Evolutionary conservation across 2,329 filamentous ascomycete species (phyloP).

Genomic region (Grosmannia penicillata): DNA sequence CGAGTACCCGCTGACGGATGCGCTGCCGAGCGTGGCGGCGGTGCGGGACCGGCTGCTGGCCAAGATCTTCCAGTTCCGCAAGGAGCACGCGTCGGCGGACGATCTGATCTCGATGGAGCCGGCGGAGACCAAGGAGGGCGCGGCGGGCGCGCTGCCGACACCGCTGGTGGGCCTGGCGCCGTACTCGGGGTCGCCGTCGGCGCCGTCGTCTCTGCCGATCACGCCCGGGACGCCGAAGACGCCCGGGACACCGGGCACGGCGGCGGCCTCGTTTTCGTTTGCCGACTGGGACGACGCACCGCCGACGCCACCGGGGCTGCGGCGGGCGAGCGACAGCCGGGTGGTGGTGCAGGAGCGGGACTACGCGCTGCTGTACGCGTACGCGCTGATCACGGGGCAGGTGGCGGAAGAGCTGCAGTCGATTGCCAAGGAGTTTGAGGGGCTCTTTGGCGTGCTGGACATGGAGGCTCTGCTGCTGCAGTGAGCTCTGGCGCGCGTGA

Average conservation of each 20-base stretch:
- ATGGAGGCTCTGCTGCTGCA: conserved; percentile 43
- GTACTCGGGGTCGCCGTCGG: too few species aligned
- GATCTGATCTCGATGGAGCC: conserved; percentile 17
- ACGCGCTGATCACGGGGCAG: conserved; percentile 56
- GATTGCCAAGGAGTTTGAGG: conserved; percentile 46
- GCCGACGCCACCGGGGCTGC: not conserved
- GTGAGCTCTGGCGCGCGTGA: conserved; percentile 14
- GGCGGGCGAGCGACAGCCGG: not conserved
- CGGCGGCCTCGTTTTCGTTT: not conserved
- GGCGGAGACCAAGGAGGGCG: not conserved
- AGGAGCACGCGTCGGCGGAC: conserved; percentile 35
- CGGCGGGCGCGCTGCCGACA: too few species aligned
- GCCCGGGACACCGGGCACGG: not conserved
- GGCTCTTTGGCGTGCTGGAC: conserved; percentile 46
- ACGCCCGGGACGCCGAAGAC: too few species aligned
- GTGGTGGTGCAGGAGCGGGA: conserved; percentile 50
- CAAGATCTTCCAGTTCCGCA: conserved; percentile 76
- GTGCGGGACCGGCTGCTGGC: conserved; percentile 71
- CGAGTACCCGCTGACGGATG: conserved; percentile 84
- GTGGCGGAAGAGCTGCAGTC: conserved; percentile 49
- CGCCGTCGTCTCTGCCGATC: too few species aligned
- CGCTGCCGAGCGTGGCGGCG: conserved; percentile 68
- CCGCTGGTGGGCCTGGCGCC: too few species aligned
- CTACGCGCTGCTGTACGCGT: conserved; percentile 86
- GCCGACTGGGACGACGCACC: not conserved